These are phyloP conservation scores for Micromonas commoda DNA, from an alignment of 139 green algal genomes.

Conservation along the genomic window DNA sequence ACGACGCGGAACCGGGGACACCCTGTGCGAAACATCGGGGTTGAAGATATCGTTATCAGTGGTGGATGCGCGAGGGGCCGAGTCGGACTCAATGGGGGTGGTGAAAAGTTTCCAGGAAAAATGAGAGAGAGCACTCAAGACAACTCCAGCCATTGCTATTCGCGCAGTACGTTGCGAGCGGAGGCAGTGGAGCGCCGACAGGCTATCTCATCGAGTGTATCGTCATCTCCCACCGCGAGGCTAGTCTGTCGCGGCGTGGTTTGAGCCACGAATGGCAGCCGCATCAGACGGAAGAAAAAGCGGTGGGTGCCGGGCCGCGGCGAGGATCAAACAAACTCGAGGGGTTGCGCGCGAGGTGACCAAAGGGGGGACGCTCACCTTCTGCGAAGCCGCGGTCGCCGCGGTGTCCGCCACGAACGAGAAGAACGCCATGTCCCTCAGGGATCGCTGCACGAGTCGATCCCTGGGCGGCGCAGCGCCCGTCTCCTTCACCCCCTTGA, in stretches of 20 bases:
- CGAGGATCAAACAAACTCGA: neutral
- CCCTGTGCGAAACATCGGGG: neutral
- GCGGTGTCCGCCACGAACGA: constrained; percentile 5
- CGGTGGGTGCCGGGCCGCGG: neutral
- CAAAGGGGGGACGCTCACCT: neutral
- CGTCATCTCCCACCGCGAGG: neutral
- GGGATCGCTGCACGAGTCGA: constrained; percentile 56
- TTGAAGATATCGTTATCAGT: too few species aligned
- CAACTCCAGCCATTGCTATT: neutral
- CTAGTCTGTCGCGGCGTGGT: neutral
- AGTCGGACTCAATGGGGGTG: too few species aligned
- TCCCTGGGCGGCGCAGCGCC: constrained; percentile 59
- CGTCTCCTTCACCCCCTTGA: constrained; percentile 55
- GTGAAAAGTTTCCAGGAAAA: too few species aligned
- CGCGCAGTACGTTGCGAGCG: neutral
- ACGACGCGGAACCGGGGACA: constrained; percentile 9
- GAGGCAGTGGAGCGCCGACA: neutral
- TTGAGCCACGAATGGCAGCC: neutral
- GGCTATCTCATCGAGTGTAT: neutral
- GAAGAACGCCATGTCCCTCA: constrained; percentile 48
- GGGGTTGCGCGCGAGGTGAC: neutral
- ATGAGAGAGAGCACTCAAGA: neutral
- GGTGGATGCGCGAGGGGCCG: too few species aligned
- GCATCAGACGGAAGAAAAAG: neutral
- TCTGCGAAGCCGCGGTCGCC: neutral